Percentiles rank a stretch among this genome's conserved stretches.
Conservation (phyloP, 2,329 filamentous ascomycete species). For the Talaromyces sp. region DNA sequence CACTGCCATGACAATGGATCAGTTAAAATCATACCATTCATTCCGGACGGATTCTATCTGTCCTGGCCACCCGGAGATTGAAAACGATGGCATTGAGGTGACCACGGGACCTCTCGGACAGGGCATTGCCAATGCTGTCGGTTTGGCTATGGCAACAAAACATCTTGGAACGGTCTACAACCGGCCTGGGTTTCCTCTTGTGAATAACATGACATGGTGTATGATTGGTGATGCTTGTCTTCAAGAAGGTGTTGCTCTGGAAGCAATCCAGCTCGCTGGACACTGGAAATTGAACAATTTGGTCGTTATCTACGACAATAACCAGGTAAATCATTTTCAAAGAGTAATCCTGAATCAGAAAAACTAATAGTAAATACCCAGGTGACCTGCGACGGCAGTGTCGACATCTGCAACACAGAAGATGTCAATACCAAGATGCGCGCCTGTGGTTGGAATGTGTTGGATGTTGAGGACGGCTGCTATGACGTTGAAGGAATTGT, state of each 20-base stretch:
- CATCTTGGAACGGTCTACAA: slow-evolving; percentile 50
- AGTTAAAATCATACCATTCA: slow-evolving; percentile 52
- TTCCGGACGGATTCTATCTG: slow-evolving; percentile 44
- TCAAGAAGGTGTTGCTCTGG: slow-evolving; percentile 53
- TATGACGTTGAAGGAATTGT: slow-evolving; percentile 46
- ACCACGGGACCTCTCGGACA: slow-evolving; percentile 55
- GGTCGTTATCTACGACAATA: slow-evolving; percentile 56
- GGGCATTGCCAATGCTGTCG: slow-evolving; percentile 54
- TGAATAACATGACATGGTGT: slow-evolving; percentile 48
- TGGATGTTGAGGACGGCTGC: slow-evolving; percentile 49
- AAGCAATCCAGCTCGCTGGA: slow-evolving; percentile 53
- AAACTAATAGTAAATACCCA: background rate
- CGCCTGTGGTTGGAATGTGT: slow-evolving; percentile 51
- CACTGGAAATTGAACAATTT: slow-evolving; percentile 53
- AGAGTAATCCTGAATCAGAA: background rate
- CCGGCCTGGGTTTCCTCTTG: slow-evolving; percentile 40
- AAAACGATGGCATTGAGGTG: slow-evolving; percentile 51
- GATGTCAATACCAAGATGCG: slow-evolving; percentile 55
- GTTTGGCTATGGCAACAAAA: slow-evolving; percentile 52
- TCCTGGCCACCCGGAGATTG: slow-evolving; percentile 47
- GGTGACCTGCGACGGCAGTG: slow-evolving; percentile 53
- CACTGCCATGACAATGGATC: slow-evolving; percentile 50
- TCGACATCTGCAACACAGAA: slow-evolving; percentile 51
- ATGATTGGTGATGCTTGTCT: slow-evolving; percentile 56
- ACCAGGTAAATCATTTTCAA: slow-evolving; percentile 29